Base-by-base conservation (phyloP, 768 basidiomycete genomes). In the Tulasnella sp. region DNA sequence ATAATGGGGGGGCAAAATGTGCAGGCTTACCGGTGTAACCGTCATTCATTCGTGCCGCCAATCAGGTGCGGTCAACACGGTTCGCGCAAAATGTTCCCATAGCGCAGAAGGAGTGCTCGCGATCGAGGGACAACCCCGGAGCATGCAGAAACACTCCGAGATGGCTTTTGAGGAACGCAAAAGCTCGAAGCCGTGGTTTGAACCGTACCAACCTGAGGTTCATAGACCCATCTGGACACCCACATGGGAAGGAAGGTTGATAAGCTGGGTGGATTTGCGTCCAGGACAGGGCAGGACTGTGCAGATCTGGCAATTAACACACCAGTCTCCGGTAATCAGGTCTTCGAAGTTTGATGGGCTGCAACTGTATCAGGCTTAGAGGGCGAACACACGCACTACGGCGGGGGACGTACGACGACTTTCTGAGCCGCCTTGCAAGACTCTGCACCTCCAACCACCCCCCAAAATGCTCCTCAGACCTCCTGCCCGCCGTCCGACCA, bases 251-350 rank as follows among this genome's bases (percentile, higher is more conserved):
- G 0, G 61, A 67, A 67, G 61, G 61, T 67, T 26, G 61, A 67
- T 67, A 67, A 67, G 61, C 29, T 35, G 61, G 29, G 61, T 67
- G 61, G 23, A 67, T 67, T 67, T 67, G 61, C 26, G 32, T 67
- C 26, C 15, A 29, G 10, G 61, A 67, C 61, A 67, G 61, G 61
- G 61, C 61, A 26, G 61, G 61, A 67, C 61, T 67, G 61, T 67
- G 61, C 61, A 67, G 61, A 67, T 67, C 61, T 67, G 61, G 61
- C 61, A 67, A 67, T 67, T 32, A 67, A 67, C 61, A 67, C 61
- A 67, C 29, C 16, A 67, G 29, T 67, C 61, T 67, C 61, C 61
- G 61, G 61, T 67, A 32, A 6, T 67, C 61, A 67, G 61, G 61
- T 67, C 61, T 35, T 67, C 61, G 61, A 67, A 67, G 61, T 29